Evolutionary conservation across 2,329 filamentous ascomycete genomes (phyloP).

Genomic region (Elsinoe ampelina): DNA sequence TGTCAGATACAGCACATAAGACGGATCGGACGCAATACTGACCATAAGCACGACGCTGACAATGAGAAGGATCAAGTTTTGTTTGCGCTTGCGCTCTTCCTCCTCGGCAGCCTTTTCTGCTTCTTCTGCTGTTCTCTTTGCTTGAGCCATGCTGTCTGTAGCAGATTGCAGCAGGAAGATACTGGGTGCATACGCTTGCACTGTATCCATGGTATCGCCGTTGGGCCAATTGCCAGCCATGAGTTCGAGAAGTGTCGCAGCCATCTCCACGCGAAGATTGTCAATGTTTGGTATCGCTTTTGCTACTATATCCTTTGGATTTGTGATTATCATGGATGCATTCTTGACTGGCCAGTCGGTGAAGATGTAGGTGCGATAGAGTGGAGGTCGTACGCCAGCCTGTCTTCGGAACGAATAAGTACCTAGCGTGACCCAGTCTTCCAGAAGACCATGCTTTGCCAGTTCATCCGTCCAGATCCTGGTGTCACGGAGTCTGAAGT

Average conservation of each 20-base stretch:
- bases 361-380: not conserved
- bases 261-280: constrained; percentile 9
- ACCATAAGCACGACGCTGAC: constrained; percentile 15
- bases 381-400: not conserved
- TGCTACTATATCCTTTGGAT: constrained; percentile 12
- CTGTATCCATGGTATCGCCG: constrained; percentile 11
- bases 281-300: constrained; percentile 14
- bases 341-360: constrained; percentile 9
- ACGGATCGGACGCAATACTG: constrained; percentile 1
- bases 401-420: not conserved
- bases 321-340: constrained; percentile 1
- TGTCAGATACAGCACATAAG: not conserved
- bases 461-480: not conserved
- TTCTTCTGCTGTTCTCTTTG: constrained; percentile 11
- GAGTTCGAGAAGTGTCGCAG: constrained; percentile 14
- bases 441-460: not conserved
- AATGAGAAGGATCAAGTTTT: constrained; percentile 16
- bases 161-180: constrained; percentile 16
- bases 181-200: constrained; percentile 13
- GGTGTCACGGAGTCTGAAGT: not conserved
- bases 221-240: constrained; percentile 1
- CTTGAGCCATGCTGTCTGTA: constrained; percentile 15
- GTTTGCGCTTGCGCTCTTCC: constrained; percentile 12
- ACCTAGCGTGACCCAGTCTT: constrained; percentile 12
- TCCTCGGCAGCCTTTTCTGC: constrained; percentile 13